Evolutionary conservation across 2,329 filamentous ascomycete species (phyloP).

Genomic region (Cylindrodendrum hubeiense): DNA sequence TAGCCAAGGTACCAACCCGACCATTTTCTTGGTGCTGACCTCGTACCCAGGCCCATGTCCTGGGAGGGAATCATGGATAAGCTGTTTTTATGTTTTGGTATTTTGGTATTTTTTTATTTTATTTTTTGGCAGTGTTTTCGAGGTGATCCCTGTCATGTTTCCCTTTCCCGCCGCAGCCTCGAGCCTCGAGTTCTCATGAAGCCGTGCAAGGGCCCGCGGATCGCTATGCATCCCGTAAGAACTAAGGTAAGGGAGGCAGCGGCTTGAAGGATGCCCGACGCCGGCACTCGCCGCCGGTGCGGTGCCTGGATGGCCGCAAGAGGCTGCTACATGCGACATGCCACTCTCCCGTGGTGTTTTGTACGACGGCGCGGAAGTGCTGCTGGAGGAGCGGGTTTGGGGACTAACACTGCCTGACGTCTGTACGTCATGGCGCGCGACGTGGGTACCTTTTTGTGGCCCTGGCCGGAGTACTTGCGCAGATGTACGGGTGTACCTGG

Average conservation of each 20-base stretch:
- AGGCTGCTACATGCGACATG: neutral
- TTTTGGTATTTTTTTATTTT: neutral
- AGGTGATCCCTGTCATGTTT: neutral
- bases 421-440: slow-evolving; percentile 25
- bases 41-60: neutral
- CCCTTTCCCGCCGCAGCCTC: neutral
- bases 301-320: neutral
- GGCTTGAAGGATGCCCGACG: slow-evolving; percentile 16
- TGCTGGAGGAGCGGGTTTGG: neutral
- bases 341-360: neutral
- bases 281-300: slow-evolving; percentile 8
- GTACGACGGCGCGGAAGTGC: neutral
- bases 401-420: slow-evolving; percentile 1
- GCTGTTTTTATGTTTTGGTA: neutral
- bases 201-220: slow-evolving; percentile 2
- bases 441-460: slow-evolving; percentile 5
- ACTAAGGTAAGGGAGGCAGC: slow-evolving; percentile 21
- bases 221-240: slow-evolving; percentile 14
- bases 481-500: neutral
- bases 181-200: neutral
- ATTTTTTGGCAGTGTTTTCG: neutral
- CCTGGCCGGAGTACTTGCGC: neutral
- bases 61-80: neutral
- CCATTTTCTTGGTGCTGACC: neutral
- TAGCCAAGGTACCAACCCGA: slow-evolving; percentile 2